Evolutionary conservation across 371 early-diverging fungal species (phyloP).

Genomic region (Mucor velutinosus): DNA sequence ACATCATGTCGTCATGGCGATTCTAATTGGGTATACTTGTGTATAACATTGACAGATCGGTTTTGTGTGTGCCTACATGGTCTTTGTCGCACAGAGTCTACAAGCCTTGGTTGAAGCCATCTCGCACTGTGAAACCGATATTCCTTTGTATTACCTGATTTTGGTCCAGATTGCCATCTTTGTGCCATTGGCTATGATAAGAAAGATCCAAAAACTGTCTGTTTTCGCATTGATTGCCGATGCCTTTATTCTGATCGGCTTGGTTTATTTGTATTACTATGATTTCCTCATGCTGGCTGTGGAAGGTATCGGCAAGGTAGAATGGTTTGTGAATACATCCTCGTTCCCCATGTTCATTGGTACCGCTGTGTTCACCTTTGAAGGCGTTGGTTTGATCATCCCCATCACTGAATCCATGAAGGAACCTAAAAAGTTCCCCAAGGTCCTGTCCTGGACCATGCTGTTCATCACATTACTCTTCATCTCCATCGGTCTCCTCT

Average conservation of each 20-base stretch:
- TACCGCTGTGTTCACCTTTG: slow-evolving; percentile 88
- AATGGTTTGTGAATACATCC: slow-evolving; percentile 56
- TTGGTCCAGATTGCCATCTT: slow-evolving; percentile 72
- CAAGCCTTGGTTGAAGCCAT: slow-evolving; percentile 68
- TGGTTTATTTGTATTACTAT: slow-evolving; percentile 80
- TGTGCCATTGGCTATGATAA: slow-evolving; percentile 82
- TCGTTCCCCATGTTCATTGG: slow-evolving; percentile 83
- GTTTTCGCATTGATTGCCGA: slow-evolving; percentile 83
- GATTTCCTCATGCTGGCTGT: slow-evolving; percentile 67
- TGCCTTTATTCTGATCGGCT: slow-evolving; percentile 79
- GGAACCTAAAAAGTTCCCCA: slow-evolving; percentile 80
- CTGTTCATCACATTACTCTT: slow-evolving; percentile 70
- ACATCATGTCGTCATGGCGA: background rate
- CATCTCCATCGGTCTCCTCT: slow-evolving; percentile 71
- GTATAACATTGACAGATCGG: slow-evolving; percentile 53
- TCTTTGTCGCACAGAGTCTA: slow-evolving; percentile 85
- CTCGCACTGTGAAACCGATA: slow-evolving; percentile 40
- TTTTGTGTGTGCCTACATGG: slow-evolving; percentile 88
- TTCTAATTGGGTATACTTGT: background rate
- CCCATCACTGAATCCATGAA: slow-evolving; percentile 80
- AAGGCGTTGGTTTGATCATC: slow-evolving; percentile 82
- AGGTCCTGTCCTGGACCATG: slow-evolving; percentile 72
- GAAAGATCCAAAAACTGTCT: slow-evolving; percentile 81
- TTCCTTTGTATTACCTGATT: slow-evolving; percentile 57
- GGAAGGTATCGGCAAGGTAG: slow-evolving; percentile 57